Percentiles rank a stretch among this genome's conserved stretches.
Conservation (phyloP, 2,329 filamentous ascomycete species). For the Phyllosticta citriasiana region DNA sequence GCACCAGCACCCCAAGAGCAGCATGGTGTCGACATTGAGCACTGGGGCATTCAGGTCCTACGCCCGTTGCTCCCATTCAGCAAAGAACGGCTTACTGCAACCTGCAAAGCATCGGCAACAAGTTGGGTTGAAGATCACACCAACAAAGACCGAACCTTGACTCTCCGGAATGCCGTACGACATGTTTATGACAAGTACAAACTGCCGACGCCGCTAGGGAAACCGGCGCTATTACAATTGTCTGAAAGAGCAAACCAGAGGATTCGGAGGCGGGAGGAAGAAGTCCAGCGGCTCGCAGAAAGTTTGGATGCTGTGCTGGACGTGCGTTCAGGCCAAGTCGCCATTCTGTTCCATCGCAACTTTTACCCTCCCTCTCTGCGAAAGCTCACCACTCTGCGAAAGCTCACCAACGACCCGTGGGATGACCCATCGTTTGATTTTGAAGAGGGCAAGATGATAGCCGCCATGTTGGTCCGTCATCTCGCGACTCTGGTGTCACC, state of each 20-base stretch:
- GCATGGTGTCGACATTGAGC: conserved; percentile 37
- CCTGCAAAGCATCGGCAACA: conserved; percentile 58
- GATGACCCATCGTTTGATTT: neutral
- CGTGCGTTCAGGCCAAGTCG: conserved; percentile 24
- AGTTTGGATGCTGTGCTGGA: conserved; percentile 33
- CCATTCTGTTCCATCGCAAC: conserved; percentile 20
- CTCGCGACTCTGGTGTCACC: conserved; percentile 43
- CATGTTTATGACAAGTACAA: conserved; percentile 48
- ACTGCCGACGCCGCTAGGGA: conserved; percentile 62
- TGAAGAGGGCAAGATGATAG: conserved; percentile 14
- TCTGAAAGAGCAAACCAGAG: conserved; percentile 40
- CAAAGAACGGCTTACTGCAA: conserved; percentile 64
- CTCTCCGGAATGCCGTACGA: conserved; percentile 71
- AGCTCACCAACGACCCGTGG: neutral
- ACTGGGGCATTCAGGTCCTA: conserved; percentile 56
- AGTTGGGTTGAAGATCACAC: conserved; percentile 79
- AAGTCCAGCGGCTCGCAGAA: conserved; percentile 47
- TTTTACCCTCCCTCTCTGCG: conserved; percentile 19
- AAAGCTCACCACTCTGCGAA: conserved; percentile 11
- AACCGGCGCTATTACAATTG: conserved; percentile 48
- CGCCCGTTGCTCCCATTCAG: conserved; percentile 61
- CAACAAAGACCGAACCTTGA: conserved; percentile 68
- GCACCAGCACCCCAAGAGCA: conserved; percentile 26
- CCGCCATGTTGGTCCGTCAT: conserved; percentile 37
- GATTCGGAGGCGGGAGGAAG: conserved; percentile 40